Evolutionary conservation across 345 rosid species (phyloP), one percentile per base, ranked within the genome.

Genomic region (Syzygium aqueum): DNA sequence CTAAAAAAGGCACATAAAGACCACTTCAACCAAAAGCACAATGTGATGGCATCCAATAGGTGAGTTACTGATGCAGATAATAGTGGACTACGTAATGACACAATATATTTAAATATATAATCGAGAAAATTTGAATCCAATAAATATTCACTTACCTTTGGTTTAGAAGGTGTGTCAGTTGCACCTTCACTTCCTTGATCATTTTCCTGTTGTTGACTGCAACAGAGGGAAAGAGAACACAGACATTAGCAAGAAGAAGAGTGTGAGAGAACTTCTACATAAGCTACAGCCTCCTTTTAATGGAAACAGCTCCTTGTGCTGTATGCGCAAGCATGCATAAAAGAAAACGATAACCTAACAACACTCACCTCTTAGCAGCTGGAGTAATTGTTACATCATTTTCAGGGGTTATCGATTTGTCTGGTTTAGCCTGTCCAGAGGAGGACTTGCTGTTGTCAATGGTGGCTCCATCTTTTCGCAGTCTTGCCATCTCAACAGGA

Each of bases 101-200:
- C 49, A 19, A 73, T 73, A 19, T 73, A 27, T 37, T 73, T 5
- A 73, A 33, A 33, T 37, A 37, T 17, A 2, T 19, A 40, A 73
- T 37, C 6, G 27, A 73, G 80, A 73, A 67, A 59, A 30, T n/a
- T 77, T 87, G 54, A 49, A 85, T 33, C 27, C 37, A 40, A 73
- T 49, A 73, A 73, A 73, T 73, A 37, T 33, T 73, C 80, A 19
- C 49, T 73, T 19, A 97, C 99, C 99, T 96, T 96, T 89, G 90
- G 87, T 90, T 88, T 95, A 86, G 77, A 67, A 89, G 94, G 90
- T 25, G 84, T 21, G 49, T 85, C 87, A 59, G 92, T 89, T 85
- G 88, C 77, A 88, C 93, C 95, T 51, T 57, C 92, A 84, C 63
- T 86, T 88, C 85, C 93, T 85, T 90, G 83, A 56, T 89, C 89